These are phyloP conservation scores for Allium fistulosum DNA, from an alignment of 106 monocot genomes.

Conservation along the genomic window DNA sequence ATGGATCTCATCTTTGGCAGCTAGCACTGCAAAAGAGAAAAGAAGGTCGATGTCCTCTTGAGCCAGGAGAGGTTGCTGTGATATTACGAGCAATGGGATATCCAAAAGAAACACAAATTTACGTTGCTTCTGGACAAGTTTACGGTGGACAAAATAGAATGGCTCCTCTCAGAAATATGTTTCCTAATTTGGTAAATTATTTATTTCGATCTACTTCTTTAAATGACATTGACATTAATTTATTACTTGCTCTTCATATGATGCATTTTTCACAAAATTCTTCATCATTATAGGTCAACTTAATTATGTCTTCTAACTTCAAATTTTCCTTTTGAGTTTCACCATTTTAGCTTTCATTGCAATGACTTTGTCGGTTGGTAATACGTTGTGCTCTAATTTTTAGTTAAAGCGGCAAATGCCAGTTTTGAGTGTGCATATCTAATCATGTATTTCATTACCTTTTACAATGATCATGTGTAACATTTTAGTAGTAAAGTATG, in stretches of 20 bases:
- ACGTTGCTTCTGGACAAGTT: constrained; percentile 97
- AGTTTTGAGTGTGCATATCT: too few relatives aligned
- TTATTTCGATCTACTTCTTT: neutral
- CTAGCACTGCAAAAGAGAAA: constrained; percentile 89
- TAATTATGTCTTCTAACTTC: neutral
- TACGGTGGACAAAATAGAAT: constrained; percentile 91
- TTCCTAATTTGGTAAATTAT: constrained; percentile 78
- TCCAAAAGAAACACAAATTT: constrained; percentile 94
- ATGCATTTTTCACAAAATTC: neutral
- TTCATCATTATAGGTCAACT: neutral
- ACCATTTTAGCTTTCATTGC: neutral
- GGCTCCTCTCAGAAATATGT: constrained; percentile 98
- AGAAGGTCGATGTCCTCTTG: constrained; percentile 95
- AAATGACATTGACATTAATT: too few relatives aligned
- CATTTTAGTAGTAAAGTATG: too few relatives aligned
- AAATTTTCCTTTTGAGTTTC: too few relatives aligned
- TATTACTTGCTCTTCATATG: too few relatives aligned
- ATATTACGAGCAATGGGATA: constrained; percentile 93
- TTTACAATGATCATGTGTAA: too few relatives aligned
- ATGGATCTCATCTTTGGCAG: constrained; percentile 96
- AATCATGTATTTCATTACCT: too few relatives aligned
- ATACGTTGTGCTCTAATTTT: too few relatives aligned
- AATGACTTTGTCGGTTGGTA: neutral
- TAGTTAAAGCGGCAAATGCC: too few relatives aligned
- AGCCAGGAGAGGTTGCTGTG: constrained; percentile 91